Conservation (phyloP, 2,329 filamentous ascomycete genomes). For the Colletotrichum cereale region DNA sequence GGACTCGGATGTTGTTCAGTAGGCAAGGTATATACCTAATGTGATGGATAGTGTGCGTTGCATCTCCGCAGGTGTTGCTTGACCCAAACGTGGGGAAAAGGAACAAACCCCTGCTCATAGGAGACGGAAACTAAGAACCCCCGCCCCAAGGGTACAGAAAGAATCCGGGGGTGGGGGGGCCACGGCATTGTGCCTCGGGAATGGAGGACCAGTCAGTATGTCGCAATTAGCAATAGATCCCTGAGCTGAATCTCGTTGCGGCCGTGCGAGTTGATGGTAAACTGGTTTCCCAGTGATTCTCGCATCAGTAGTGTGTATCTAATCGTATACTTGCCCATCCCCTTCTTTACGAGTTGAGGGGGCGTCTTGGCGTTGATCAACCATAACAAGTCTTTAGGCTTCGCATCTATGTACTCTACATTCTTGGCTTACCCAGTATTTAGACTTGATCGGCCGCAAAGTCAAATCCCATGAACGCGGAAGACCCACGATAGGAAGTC, state of each 20-base stretch:
- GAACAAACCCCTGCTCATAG: not conserved
- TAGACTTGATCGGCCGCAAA: not conserved
- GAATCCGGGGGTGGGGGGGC: constrained; percentile 26
- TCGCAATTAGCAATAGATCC: constrained; percentile 14
- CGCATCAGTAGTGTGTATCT: not conserved
- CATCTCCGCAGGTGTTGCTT: constrained; percentile 15
- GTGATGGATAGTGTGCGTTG: constrained; percentile 12
- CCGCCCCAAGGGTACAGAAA: not conserved
- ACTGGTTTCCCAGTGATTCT: not conserved
- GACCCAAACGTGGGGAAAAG: constrained; percentile 13
- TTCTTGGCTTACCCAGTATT: not conserved
- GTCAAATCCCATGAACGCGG: not conserved
- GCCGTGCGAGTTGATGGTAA: not conserved
- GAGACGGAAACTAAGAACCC: constrained; percentile 10
- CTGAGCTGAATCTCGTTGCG: not conserved
- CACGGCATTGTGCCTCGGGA: constrained; percentile 28
- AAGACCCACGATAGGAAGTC: too few relatives aligned
- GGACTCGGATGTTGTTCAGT: constrained; percentile 13
- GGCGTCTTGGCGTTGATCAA: not conserved
- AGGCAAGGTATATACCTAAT: constrained; percentile 29
- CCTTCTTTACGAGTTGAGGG: not conserved
- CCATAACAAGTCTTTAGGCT: not conserved
- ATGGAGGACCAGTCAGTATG: not conserved
- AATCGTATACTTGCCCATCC: not conserved
- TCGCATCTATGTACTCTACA: not conserved